phyloP scores from a whole-genome alignment of 139 green algal genomes.

The Volvox reticuliferus region DNA sequence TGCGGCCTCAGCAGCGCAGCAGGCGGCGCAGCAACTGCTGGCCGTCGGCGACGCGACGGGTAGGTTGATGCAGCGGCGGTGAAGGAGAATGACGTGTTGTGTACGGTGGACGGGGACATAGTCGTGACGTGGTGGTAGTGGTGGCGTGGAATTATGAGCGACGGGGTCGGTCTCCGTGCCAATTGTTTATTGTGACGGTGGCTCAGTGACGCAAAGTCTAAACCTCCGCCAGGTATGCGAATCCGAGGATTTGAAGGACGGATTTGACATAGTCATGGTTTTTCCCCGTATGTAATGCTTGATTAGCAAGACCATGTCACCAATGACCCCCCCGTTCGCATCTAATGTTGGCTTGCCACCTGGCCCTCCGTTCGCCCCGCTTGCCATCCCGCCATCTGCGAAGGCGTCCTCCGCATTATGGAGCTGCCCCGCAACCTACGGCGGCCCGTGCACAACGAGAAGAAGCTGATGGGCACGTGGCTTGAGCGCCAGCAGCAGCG shows the following conservation, averaged over 20 bases:
- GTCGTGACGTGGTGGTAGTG: too few species aligned
- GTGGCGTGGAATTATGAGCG: too few species aligned
- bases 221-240: too few species aligned
- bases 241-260: too few species aligned
- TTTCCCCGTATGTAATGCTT: too few species aligned
- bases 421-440: conserved; percentile 87
- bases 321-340: neutral
- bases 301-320: too few species aligned
- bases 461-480: conserved; percentile 73
- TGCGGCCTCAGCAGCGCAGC: conserved; percentile 23
- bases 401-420: conserved; percentile 85
- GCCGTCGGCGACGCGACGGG: conserved; percentile 66
- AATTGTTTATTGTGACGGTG: too few species aligned
- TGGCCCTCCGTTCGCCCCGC: neutral
- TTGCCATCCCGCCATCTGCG: neutral
- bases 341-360: neutral
- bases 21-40: conserved; percentile 69
- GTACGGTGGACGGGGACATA: neutral
- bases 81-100: neutral
- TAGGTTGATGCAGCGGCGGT: neutral
- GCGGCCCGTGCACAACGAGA: conserved; percentile 77
- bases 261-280: too few species aligned
- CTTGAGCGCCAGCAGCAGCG: conserved; percentile 68
- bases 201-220: too few species aligned
- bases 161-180: too few species aligned